These are phyloP conservation scores for Cercospora zeina DNA, from an alignment of 2,329 filamentous ascomycete species.

Conservation along the genomic window DNA sequence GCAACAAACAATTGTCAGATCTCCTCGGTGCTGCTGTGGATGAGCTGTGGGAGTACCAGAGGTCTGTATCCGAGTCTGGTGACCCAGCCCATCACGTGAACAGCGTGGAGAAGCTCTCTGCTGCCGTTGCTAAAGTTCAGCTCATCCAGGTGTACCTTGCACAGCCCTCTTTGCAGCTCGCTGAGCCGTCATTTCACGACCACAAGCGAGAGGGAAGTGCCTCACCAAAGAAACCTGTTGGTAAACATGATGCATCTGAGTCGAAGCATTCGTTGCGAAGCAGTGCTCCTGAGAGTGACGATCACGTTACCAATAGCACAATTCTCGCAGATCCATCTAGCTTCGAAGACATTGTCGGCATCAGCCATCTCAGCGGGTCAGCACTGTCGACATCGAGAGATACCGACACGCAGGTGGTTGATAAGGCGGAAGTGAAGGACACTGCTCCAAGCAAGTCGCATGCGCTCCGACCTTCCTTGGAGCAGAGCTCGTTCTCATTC, in stretches of 20 bases:
- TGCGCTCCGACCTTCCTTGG: conserved; percentile 26
- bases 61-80: conserved; percentile 45
- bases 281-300: not conserved
- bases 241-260: not conserved
- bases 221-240: not conserved
- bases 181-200: conserved; percentile 10
- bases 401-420: not conserved
- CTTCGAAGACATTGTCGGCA: conserved; percentile 23
- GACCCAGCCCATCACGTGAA: conserved; percentile 32
- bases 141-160: conserved; percentile 55
- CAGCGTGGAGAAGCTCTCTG: conserved; percentile 46
- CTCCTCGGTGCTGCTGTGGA: conserved; percentile 68
- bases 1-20: conserved; percentile 65
- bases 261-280: not conserved
- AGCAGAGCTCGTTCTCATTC: conserved; percentile 31
- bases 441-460: conserved; percentile 1
- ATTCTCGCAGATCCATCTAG: conserved; percentile 23
- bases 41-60: conserved; percentile 62
- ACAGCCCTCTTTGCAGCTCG: conserved; percentile 39
- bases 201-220: conserved; percentile 1
- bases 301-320: not conserved
- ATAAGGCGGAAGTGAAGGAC: not conserved
- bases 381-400: not conserved
- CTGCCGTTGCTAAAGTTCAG: conserved; percentile 54
- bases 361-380: not conserved